Evolutionary conservation across 2,329 filamentous ascomycete species (phyloP), one percentile per base, ranked within the genome.

Genomic region (Ophiostoma pallidulum): DNA sequence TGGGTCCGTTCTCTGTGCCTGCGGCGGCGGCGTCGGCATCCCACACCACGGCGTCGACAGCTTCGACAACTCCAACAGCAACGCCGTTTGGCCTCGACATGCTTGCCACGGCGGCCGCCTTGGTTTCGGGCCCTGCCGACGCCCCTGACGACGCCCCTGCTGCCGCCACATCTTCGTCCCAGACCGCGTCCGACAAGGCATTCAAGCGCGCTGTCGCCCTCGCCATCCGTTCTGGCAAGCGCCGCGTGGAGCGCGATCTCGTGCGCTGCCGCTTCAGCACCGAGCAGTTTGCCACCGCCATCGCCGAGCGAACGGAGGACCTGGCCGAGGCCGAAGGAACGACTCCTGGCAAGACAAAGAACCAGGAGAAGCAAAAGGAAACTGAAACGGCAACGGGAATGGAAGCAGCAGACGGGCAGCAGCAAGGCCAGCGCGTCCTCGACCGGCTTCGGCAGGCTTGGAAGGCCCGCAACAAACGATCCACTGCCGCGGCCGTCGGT

Each of bases 121-220:
- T n/a, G n/a, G n/a, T n/a, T n/a, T n/a, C n/a, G n/a, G n/a, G n/a
- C n/a, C n/a, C n/a, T n/a, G n/a, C n/a, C n/a, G n/a, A n/a, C n/a
- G n/a, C n/a, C n/a, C n/a, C n/a, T n/a, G n/a, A n/a, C n/a, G n/a
- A n/a, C n/a, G n/a, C n/a, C n/a, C 13, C n/a, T 14, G 18, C 16
- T 9, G 16, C n/a, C 16, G n/a, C 13, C 39, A n/a, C 10, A 16
- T 7, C 20, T 10, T 28, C 24, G 10, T 28, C 24, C 24, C 24
- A 5, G 18, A 7, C 41, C 35, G n/a, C 41, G 9, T 37, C 29
- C 3, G 35, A 47, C 32, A n/a, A 20, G 13, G 35, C 42, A 19
- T 45, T 44, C 32, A 19, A 35, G 16, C 42, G 48, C 2, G 44
- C 38, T 10, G 5, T 53, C 8, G 32, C 33, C 8, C 41, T 46